Conservation (phyloP, 768 basidiomycete genomes). For the Pleurotus ostreatus region DNA sequence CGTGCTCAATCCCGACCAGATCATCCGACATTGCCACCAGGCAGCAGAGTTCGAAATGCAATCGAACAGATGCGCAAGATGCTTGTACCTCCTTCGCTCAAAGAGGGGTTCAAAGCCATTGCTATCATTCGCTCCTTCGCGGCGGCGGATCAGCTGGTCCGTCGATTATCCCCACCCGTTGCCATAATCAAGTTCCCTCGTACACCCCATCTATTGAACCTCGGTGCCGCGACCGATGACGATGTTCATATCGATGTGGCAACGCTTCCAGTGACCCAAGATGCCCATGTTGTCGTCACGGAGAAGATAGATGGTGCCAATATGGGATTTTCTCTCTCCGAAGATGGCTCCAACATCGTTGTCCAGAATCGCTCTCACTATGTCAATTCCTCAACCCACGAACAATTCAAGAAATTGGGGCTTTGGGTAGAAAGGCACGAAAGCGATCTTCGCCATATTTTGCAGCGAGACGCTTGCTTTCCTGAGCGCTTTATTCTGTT, state of each 20-base stretch:
- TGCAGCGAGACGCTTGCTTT: constrained; percentile 48
- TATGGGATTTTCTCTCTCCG: constrained; percentile 57
- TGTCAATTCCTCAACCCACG: constrained; percentile 50
- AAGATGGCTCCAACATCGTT: constrained; percentile 38
- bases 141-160: constrained; percentile 44
- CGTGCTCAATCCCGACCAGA: constrained; percentile 52
- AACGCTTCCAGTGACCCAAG: constrained; percentile 8
- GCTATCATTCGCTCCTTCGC: constrained; percentile 45
- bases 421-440: constrained; percentile 49
- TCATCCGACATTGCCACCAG: constrained; percentile 60
- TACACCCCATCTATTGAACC: constrained; percentile 54
- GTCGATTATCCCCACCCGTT: constrained; percentile 37
- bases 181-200: constrained; percentile 55
- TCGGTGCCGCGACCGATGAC: constrained; percentile 53
- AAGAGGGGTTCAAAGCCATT: constrained; percentile 53
- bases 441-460: constrained; percentile 35
- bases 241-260: constrained; percentile 37
- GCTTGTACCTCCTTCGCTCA: constrained; percentile 38
- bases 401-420: constrained; percentile 57
- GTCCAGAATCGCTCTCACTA: constrained; percentile 65
- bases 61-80: constrained; percentile 48
- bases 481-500: constrained; percentile 55
- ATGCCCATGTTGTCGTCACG: constrained; percentile 43
- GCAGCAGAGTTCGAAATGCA: constrained; percentile 49
- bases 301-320: constrained; percentile 69